Evolutionary conservation across 2,329 filamentous ascomycete genomes (phyloP), one percentile per base, ranked within the genome.

Genomic region (Chrysosphaeria jannelii): DNA sequence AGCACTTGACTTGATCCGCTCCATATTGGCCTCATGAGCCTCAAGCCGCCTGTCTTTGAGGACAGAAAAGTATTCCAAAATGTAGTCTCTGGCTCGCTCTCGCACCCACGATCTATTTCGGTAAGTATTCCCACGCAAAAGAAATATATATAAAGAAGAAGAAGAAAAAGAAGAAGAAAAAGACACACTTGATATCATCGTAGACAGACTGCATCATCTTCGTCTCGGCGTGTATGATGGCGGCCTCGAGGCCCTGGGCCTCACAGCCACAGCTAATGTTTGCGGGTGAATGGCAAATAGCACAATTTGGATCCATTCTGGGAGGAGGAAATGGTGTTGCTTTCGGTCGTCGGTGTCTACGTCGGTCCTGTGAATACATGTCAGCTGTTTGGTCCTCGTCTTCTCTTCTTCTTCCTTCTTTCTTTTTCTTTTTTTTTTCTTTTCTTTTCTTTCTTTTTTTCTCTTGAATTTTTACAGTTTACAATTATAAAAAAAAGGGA

Each of bases 261-360:
- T 70, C 64, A 37, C 64, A 70, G 32, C 64, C 59, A 40, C 64
- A 70, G 29, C 46, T 49, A 33, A 52, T 38, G 20, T 46, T 48
- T 21, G 62, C 60, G 29, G 63, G 59, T 30, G 53, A 50, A 35
- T 50, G 50, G 40, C 64, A 69, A 37, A 70, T 62, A 25, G 63
- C 63, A 42, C 64, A 70, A 43, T 68, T 59, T 20, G 63, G 63
- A 35, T 69, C 63, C 59, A 68, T 67, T 41, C 51, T 63, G 40
- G 57, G 51, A n/a, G n/a, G n/a, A n/a, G n/a, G n/a, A n/a, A n/a
- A n/a, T n/a, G n/a, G n/a, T n/a, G n/a, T n/a, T n/a, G n/a, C n/a
- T n/a, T n/a, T n/a, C n/a, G n/a, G n/a, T n/a, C n/a, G n/a, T n/a
- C n/a, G n/a, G n/a, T n/a, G n/a, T n/a, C n/a, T n/a, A n/a, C n/a